phyloP scores from a whole-genome alignment of 2,329 filamentous ascomycete species.

The Neofusicoccum laricinum region DNA sequence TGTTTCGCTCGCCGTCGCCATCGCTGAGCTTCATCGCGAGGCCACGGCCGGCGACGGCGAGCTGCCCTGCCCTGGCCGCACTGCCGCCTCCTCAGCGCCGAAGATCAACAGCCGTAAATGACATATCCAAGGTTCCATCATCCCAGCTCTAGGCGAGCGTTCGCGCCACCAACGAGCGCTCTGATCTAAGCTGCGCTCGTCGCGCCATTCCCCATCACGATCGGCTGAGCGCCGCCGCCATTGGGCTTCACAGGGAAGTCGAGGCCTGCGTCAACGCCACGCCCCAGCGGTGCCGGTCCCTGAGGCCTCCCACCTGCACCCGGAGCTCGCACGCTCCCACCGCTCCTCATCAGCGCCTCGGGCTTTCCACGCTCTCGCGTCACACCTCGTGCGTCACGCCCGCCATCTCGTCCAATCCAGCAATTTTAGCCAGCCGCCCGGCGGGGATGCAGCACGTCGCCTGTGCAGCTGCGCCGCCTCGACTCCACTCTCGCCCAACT shows the following conservation, averaged over 20 bases:
- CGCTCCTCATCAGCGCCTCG: neutral
- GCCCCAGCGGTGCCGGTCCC: neutral
- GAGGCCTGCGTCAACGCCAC: conserved; percentile 15
- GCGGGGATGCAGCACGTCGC: neutral
- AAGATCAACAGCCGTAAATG: conserved; percentile 6
- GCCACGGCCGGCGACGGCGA: neutral
- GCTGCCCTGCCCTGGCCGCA: neutral
- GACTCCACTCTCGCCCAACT: conserved; percentile 8
- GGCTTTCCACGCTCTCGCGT: neutral
- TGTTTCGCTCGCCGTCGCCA: neutral
- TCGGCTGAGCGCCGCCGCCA: neutral
- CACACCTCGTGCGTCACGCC: conserved; percentile 7
- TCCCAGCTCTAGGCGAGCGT: conserved; percentile 2
- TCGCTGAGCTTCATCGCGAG: neutral
- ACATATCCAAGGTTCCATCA: conserved; percentile 11
- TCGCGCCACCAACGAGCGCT: conserved; percentile 9
- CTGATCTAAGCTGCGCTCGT: conserved; percentile 9
- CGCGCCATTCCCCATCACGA: neutral
- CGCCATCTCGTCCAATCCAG: neutral
- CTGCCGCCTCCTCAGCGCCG: neutral
- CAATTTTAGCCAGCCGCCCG: conserved; percentile 5
- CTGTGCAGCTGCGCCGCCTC: conserved; percentile 11
- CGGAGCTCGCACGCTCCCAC: conserved; percentile 1
- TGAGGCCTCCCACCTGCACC: conserved; percentile 9
- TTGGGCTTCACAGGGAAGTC: conserved; percentile 6